These are phyloP conservation scores for Plantago rigida DNA, from an alignment of 305 asterid species.

Conservation along the genomic window DNA sequence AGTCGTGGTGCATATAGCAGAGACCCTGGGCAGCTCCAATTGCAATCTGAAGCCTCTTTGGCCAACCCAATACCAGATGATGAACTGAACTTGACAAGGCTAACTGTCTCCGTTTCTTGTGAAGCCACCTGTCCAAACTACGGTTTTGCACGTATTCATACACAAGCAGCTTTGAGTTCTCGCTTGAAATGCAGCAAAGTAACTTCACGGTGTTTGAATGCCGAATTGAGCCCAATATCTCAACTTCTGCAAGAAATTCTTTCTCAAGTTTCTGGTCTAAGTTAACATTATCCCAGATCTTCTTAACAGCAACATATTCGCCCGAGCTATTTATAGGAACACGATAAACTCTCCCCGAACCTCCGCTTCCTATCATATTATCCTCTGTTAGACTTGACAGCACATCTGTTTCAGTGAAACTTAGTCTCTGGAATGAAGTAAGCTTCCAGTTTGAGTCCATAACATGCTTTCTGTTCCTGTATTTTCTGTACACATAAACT, in stretches of 20 bases:
- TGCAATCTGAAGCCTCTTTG: slow-evolving; percentile 60
- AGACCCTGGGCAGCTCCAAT: slow-evolving; percentile 62
- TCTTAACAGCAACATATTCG: slow-evolving; percentile 65
- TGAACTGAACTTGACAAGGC: slow-evolving; percentile 32
- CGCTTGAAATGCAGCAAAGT: slow-evolving; percentile 61
- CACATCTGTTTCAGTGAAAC: slow-evolving; percentile 58
- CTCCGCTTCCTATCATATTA: slow-evolving; percentile 68
- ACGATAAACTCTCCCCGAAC: slow-evolving; percentile 69
- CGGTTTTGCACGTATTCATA: slow-evolving; percentile 70
- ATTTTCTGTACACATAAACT: slow-evolving; percentile 35
- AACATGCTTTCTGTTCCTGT: slow-evolving; percentile 33
- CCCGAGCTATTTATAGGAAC: slow-evolving; percentile 44
- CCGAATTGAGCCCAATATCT: slow-evolving; percentile 56
- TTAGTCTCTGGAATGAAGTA: slow-evolving; percentile 68
- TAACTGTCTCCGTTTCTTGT: slow-evolving; percentile 31
- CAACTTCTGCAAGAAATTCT: slow-evolving; percentile 66
- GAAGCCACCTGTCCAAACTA: slow-evolving; percentile 79
- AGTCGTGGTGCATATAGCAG: slow-evolving; percentile 62
- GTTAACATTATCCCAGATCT: slow-evolving; percentile 42
- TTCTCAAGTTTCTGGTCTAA: slow-evolving; percentile 53
- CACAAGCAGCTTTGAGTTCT: slow-evolving; percentile 53
- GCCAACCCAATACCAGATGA: slow-evolving; percentile 60
- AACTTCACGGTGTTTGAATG: slow-evolving; percentile 76
- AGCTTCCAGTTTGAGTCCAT: slow-evolving; percentile 54
- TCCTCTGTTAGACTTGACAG: slow-evolving; percentile 45